A percentile compares a stretch with the other conserved stretches of the same genome.
phyloP scores from a whole-genome alignment of 1,139 yeast genomes.

The Hansenula lynferdii region DNA sequence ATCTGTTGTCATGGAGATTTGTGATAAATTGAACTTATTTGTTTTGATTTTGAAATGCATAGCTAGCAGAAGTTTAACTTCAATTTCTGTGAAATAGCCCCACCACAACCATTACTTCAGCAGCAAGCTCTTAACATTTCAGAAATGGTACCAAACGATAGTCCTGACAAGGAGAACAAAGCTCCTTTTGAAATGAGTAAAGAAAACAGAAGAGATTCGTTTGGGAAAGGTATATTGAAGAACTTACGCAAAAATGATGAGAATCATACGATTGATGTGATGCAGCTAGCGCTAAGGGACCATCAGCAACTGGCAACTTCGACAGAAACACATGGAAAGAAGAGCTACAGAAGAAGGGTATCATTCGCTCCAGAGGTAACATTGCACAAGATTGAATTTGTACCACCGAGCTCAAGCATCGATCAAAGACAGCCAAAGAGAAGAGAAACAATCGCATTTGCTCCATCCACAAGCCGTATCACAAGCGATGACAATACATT shows the following conservation, averaged over 20 bases:
- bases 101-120: too few relatives aligned
- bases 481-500: background rate
- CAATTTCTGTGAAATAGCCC: background rate
- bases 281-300: conserved; percentile 20
- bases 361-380: conserved; percentile 79
- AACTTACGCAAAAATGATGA: conserved; percentile 14
- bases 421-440: conserved; percentile 26
- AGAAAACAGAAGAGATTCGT: conserved; percentile 29
- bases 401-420: conserved; percentile 28
- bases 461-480: conserved; percentile 12
- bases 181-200: conserved; percentile 1
- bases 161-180: conserved; percentile 11
- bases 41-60: conserved; percentile 1
- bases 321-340: conserved; percentile 8
- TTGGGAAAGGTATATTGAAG: conserved; percentile 33
- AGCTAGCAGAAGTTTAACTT: too few relatives aligned
- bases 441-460: conserved; percentile 33
- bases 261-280: conserved; percentile 26
- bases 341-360: conserved; percentile 42
- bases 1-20: background rate
- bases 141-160: too few relatives aligned
- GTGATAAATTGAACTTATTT: background rate
- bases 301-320: conserved; percentile 5
- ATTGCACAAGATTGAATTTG: conserved; percentile 55
- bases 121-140: background rate